These are phyloP conservation scores for Citrullus colocynthis DNA, from an alignment of 306 rosid genomes.

Conservation along the genomic window DNA sequence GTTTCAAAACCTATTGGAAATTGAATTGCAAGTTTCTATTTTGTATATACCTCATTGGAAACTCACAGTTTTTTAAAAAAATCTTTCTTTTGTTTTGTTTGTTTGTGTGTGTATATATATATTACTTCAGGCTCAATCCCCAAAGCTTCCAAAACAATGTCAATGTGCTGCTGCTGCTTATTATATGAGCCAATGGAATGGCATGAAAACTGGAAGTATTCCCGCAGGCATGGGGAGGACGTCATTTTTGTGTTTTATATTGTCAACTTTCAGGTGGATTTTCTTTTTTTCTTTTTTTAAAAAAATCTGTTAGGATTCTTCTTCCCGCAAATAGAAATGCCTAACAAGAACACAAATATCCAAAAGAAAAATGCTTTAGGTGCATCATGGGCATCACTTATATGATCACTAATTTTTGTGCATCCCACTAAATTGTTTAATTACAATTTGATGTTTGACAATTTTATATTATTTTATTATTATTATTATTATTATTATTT, in stretches of 20 bases:
- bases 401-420: too few species aligned
- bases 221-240: background rate
- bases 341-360: too few species aligned
- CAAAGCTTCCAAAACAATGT: background rate
- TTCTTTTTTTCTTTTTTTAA: background rate
- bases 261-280: background rate
- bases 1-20: background rate
- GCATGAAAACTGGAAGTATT: background rate
- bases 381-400: too few species aligned
- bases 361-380: too few species aligned
- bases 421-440: too few species aligned
- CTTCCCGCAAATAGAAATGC: too few species aligned
- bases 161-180: background rate
- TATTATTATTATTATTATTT: too few species aligned
- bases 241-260: background rate
- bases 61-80: background rate
- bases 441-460: too few species aligned
- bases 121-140: background rate
- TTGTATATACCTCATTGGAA: background rate
- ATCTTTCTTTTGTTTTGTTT: background rate
- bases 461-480: too few species aligned
- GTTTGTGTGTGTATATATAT: background rate
- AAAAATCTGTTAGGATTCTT: too few species aligned
- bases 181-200: background rate
- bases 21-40: background rate